Evolutionary conservation across 108 stramenopile genomes (phyloP).

Genomic region (Skeletonema menzelii): DNA sequence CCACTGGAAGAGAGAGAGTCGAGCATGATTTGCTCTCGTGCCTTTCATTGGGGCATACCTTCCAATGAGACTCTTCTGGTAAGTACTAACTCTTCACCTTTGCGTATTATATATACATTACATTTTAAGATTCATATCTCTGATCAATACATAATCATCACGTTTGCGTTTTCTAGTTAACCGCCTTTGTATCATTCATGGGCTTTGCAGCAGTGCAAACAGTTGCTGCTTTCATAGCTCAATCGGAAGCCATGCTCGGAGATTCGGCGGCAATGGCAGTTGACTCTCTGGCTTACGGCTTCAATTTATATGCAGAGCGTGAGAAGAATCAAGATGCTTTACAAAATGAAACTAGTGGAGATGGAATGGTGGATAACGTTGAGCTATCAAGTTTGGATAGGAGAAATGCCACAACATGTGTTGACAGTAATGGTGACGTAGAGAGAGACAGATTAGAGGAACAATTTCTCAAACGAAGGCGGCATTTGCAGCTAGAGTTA

Average conservation of each 20-base stretch:
- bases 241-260: constrained; percentile 61
- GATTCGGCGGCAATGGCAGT: constrained; percentile 71
- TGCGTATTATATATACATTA: too few species aligned
- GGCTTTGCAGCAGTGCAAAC: constrained; percentile 55
- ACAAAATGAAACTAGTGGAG: neutral
- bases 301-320: constrained; percentile 65
- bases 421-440: neutral
- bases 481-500: constrained; percentile 59
- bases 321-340: constrained; percentile 31
- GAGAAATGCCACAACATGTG: constrained; percentile 9
- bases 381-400: neutral
- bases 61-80: constrained; percentile 53
- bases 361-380: constrained; percentile 7
- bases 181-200: constrained; percentile 65
- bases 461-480: constrained; percentile 40
- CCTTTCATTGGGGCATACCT: neutral
- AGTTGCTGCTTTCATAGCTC: constrained; percentile 53
- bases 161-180: constrained; percentile 1
- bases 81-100: neutral
- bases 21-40: too few species aligned
- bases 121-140: too few species aligned
- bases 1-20: too few species aligned
- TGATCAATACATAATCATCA: too few species aligned
- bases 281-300: constrained; percentile 64
- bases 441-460: constrained; percentile 22